phyloP scores from a whole-genome alignment of 2,329 filamentous ascomycete species.

The Beauveria sp. region DNA sequence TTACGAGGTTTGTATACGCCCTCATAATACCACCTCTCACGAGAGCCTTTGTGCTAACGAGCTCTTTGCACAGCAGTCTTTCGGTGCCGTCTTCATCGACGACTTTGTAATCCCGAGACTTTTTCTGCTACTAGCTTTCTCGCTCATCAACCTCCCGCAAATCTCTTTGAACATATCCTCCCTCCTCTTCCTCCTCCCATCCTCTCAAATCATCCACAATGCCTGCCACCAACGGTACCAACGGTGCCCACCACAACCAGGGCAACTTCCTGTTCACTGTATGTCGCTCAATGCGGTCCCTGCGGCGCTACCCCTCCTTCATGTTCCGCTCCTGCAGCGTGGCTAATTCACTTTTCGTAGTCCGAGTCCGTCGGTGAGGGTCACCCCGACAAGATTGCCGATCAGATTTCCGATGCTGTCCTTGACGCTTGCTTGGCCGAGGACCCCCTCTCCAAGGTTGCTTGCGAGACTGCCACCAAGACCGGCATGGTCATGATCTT shows the following conservation, averaged over 20 bases:
- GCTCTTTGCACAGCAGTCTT: not conserved
- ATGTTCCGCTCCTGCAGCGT: not conserved
- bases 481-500: constrained; percentile 99
- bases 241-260: constrained; percentile 45
- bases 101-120: not conserved
- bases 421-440: constrained; percentile 94
- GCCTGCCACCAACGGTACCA: constrained; percentile 44
- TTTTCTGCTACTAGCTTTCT: constrained; percentile 13
- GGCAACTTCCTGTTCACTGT: constrained; percentile 81
- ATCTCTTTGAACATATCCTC: constrained; percentile 18
- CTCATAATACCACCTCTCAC: not conserved
- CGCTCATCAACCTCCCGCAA: constrained; percentile 22
- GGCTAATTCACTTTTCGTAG: constrained; percentile 30
- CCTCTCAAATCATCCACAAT: constrained; percentile 41
- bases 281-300: constrained; percentile 22
- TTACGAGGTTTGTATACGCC: not conserved
- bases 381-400: constrained; percentile 94
- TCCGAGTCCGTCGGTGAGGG: constrained; percentile 86
- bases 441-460: constrained; percentile 97
- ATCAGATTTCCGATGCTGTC: constrained; percentile 96
- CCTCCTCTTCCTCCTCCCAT: constrained; percentile 17
- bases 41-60: constrained; percentile 4
- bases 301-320: not conserved
- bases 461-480: constrained; percentile 99
- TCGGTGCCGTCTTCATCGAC: constrained; percentile 3